Base-by-base conservation (phyloP, 1,139 yeast genomes). In the Trichomonascaceae sp. region DNA sequence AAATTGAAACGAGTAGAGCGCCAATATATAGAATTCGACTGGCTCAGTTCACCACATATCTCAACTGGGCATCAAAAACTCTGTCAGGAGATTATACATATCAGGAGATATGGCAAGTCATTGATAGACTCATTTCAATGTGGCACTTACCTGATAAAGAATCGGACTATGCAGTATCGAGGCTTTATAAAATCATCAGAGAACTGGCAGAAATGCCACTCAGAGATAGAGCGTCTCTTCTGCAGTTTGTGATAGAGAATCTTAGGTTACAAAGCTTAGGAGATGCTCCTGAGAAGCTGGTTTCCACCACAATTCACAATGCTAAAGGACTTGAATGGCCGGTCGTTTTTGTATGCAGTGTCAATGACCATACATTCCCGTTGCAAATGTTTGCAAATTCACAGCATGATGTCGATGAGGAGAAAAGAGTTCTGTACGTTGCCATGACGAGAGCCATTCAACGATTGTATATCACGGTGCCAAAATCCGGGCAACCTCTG, bases 271-370 rank as follows among this genome's bases (percentile, higher is more conserved):
- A 48, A 38, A 50, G 51, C 20, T 19, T 54, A 24, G 20, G 41
- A 22, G 47, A 47, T 18, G 46, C 32, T 44, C 48, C 49, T 8
- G 51, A 56, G 13, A 63, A 63, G 44, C 75, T 78, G 2, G 64
- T 72, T 0, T 70, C 78, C 0, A 82, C 87, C 0, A 90, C 96
- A 0, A 84, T 89, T n/a, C 97, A 90, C 68, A 88, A 88, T 0
- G 81, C 96, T 1, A 89, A 90, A 64, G 96, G 97, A 15, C 73
- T 87, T 1, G 96, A 89, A 67, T 90, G 96, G 96, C 88, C 93
- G 0, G 78, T 84, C 10, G 96, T 89, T 0, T 85, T 89, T 66
- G 79, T 88, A 9, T 91, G 95, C 0, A 84, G 86, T 0, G 70
- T 86, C 27, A 74, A 80, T 15, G 87, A 85, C 50, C 82, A 83